Evolutionary conservation across 2,329 filamentous ascomycete genomes (phyloP), one percentile per base, ranked within the genome.

Genomic region (Tolypocladium amazonense): DNA sequence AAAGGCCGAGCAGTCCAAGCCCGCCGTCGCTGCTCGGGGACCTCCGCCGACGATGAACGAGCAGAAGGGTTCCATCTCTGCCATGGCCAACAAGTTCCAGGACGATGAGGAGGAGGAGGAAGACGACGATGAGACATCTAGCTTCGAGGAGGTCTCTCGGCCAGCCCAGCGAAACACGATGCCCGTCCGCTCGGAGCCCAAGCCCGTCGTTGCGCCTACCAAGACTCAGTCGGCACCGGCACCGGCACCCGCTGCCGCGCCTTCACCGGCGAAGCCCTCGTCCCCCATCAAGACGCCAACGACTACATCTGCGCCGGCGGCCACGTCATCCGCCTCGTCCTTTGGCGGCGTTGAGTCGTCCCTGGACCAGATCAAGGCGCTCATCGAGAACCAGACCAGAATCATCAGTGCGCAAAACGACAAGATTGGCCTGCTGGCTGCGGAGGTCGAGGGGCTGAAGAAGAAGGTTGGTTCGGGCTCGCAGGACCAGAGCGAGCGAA

Each of bases 131-230:
- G 88, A 90, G 60, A 81, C 83, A 35, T 93, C 90, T 1, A 90
- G 88, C 75, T 97, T 97, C 65, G 92, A 97, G 70, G 91, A 96
- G 70, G 82, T 94, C 38, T 74, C 88, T 38, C 91, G 90, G 70
- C 89, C 90, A 25, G 76, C 83, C 14, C 88, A 90, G 66, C 87
- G 88, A 55, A 76, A 76, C 27, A 67, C 75, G 52, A 67, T 72
- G 27, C 72, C 74, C 25, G 61, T 71, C 55, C 72, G 71, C 35
- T 67, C 70, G 33, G 78, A 77, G 27, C 58, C 70, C 58, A 81
- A 81, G 68, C 72, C 77, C 27, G 65, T 71, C 15, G 68, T 74
- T 35, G 70, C 77, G 66, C 75, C 62, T 58, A 69, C 59, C 61
- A 64, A 67, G 66, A 64, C 63, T 18, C 65, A 65, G 56, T 57